These are phyloP conservation scores for Russula foetens DNA, from an alignment of 768 basidiomycete genomes.

Conservation along the genomic window DNA sequence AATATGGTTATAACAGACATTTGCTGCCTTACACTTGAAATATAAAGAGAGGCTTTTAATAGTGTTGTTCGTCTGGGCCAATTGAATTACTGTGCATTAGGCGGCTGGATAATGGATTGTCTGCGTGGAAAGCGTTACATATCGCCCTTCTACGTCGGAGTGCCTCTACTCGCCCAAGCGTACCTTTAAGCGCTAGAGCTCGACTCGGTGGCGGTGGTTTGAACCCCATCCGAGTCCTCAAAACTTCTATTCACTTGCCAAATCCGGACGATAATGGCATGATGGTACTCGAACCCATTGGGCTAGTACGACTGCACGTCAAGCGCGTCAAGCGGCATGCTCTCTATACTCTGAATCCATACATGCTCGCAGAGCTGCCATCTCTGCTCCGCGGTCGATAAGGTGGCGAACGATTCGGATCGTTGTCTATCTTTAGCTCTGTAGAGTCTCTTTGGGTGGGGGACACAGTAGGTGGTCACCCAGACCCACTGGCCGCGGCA, in stretches of 20 bases:
- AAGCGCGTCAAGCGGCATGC: background rate
- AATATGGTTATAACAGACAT: background rate
- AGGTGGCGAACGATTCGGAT: background rate
- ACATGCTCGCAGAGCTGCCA: background rate
- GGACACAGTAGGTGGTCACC: too few relatives aligned
- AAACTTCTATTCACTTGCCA: background rate
- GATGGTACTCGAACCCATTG: too few relatives aligned
- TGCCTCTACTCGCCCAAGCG: background rate
- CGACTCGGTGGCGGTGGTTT: background rate
- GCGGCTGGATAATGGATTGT: background rate
- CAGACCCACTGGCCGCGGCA: background rate
- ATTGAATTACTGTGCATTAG: background rate
- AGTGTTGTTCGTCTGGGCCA: background rate
- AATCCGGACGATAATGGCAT: background rate
- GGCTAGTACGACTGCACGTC: too few relatives aligned
- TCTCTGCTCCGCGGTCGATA: constrained; percentile 8
- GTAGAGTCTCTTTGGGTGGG: too few relatives aligned
- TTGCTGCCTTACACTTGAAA: constrained; percentile 5
- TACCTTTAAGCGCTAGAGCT: background rate
- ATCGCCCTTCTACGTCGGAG: background rate
- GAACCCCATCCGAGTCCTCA: background rate
- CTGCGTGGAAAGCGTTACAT: background rate
- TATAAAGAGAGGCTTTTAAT: constrained; percentile 1
- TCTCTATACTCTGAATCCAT: too few relatives aligned
- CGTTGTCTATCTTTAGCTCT: background rate